phyloP scores from a whole-genome alignment of 1,284 basidiomycete species.

The Rhodotorula sp. region DNA sequence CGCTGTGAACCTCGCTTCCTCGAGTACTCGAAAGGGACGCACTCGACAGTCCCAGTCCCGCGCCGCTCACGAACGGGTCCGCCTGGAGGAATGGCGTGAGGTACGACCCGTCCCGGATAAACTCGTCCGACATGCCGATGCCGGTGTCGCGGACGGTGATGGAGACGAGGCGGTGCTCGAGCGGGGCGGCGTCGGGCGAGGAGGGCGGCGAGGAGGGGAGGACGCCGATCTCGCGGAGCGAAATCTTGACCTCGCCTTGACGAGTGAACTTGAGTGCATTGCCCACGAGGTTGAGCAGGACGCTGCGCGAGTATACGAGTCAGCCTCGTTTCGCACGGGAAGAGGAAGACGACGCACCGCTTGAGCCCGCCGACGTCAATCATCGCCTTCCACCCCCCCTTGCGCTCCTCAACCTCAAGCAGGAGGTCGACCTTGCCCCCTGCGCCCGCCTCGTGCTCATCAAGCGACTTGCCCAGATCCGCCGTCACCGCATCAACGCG shows the following conservation, averaged over 20 bases:
- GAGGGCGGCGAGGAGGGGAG: not conserved
- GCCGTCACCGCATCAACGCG: conserved; percentile 22
- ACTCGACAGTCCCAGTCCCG: conserved; percentile 4
- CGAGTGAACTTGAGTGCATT: conserved; percentile 37
- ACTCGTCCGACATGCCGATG: conserved; percentile 15
- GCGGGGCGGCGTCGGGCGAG: not conserved
- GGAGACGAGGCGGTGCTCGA: conserved; percentile 2
- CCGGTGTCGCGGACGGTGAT: conserved; percentile 16
- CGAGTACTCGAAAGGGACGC: not conserved
- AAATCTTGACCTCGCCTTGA: conserved; percentile 28
- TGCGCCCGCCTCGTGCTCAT: no score
- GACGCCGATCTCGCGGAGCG: conserved; percentile 14
- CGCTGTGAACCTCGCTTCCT: no score
- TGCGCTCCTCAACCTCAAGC: conserved; percentile 27
- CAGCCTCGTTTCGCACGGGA: not conserved
- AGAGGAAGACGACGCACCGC: conserved; percentile 3
- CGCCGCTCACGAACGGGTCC: conserved; percentile 15
- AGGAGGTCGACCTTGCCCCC: conserved; percentile 24
- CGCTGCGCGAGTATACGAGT: not conserved
- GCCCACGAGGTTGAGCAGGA: conserved; percentile 32
- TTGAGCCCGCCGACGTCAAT: conserved; percentile 28
- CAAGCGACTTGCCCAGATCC: not conserved
- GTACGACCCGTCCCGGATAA: conserved; percentile 8
- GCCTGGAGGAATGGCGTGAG: conserved; percentile 24
- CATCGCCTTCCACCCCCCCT: conserved; percentile 20